Base-by-base conservation (phyloP, 2,329 filamentous ascomycete genomes). In the Chaetomiaceae sp. region DNA sequence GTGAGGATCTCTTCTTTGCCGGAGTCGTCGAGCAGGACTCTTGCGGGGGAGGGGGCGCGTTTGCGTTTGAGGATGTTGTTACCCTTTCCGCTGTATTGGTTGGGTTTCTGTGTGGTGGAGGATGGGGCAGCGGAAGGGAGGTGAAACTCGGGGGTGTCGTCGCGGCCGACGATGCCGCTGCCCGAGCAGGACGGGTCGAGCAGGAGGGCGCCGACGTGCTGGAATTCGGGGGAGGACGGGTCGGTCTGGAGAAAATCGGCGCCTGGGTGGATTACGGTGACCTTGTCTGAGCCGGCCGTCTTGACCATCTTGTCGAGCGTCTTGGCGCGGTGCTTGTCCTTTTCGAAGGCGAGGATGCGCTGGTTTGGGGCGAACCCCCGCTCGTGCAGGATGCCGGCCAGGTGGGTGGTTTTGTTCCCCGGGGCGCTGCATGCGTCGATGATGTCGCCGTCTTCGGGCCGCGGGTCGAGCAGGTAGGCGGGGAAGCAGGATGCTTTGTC, bases 401-500 rank as follows among this genome's bases (percentile, higher is more conserved):
- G 72, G 68, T 97, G 94, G 7, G 92, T 97, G 1, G 94, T 97
- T 72, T 99, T 99, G 70, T 99, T 99, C 6, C 94, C 94, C 1
- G 94, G 94, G 0, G 94, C 94, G 0, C 94, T 89, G 67, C 92
- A 97, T 0, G 89, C 89, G 69, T 99, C 94, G n/a, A 97, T 82
- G 8, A 95, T 75, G 64, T 94, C 84, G 22, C 89, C 89, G 59
- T 86, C 81, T 53, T 81, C 75, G 8, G 82, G 73, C 0, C 72
- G 73, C 0, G 87, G 83, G 47, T 95, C 78, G 0, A 99, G 75
- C 3, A 99, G 75, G 66, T 94, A 94, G 0, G 92, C 94, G 0
- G 94, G 94, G 65, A 99, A 96, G 66, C 94, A 99, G 0, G 91
- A 96, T 0, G 94, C 92, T 70, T 96, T 97, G 66, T 97, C 94